Conservation (phyloP, 139 green algal genomes). For the Coelastrella sp. region DNA sequence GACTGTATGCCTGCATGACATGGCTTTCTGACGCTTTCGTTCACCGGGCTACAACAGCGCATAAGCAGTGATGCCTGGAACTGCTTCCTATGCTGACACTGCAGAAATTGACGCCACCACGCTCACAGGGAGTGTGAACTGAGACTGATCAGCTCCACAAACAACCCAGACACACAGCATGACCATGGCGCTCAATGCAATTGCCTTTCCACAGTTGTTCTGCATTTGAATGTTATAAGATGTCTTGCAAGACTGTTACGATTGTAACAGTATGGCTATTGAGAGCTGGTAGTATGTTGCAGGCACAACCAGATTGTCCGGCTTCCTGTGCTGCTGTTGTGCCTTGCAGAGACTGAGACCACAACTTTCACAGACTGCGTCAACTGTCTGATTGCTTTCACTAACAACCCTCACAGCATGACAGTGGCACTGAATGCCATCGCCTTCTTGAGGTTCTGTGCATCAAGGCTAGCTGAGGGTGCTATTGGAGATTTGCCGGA, state of each 20-base stretch:
- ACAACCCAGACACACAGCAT: slow-evolving; percentile 95
- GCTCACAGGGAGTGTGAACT: slow-evolving; percentile 99
- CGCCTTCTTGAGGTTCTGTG: slow-evolving; percentile 96
- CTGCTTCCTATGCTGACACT: no score
- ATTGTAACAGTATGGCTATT: no score
- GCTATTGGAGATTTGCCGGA: slow-evolving; percentile 82
- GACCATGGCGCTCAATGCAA: slow-evolving; percentile 96
- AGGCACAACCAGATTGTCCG: no score
- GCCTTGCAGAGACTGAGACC: slow-evolving; percentile 91
- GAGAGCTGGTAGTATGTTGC: no score
- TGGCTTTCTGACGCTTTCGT: no score
- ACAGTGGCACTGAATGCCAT: slow-evolving; percentile 97
- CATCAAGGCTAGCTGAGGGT: slow-evolving; percentile 95
- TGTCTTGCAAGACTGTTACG: no score
- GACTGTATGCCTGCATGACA: no score
- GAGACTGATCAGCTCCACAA: slow-evolving; percentile 99
- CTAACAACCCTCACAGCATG: slow-evolving; percentile 95
- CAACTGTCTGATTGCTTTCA: slow-evolving; percentile 99
- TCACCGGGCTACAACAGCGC: no score
- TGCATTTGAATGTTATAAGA: no score
- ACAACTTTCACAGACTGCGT: slow-evolving; percentile 99
- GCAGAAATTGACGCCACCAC: slow-evolving; percentile 96
- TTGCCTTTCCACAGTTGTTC: no score
- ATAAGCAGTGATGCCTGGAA: no score
- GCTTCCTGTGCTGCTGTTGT: no score